phyloP scores from a whole-genome alignment of 257 asterid genomes.

The Sherardia arvensis region DNA sequence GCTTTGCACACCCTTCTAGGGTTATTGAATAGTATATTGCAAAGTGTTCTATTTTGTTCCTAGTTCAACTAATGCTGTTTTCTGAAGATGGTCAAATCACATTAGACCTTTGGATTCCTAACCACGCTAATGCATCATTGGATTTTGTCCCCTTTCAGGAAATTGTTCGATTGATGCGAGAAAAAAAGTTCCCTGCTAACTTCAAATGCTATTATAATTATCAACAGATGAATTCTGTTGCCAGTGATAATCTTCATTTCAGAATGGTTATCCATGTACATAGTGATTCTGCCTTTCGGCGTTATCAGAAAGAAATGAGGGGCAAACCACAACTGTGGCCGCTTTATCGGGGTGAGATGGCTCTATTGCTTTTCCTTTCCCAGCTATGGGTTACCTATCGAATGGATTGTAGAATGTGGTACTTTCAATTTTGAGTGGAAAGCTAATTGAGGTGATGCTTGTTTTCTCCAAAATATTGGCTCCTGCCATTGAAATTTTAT shows the following conservation, averaged over 20 bases:
- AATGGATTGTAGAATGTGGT: background rate
- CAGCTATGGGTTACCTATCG: background rate
- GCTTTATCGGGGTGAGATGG: conserved; percentile 76
- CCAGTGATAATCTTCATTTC: conserved; percentile 67
- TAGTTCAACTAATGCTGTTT: background rate
- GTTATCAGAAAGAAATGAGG: conserved; percentile 97
- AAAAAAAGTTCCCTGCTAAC: conserved; percentile 70
- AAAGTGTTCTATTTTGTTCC: background rate
- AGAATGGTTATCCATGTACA: conserved; percentile 95
- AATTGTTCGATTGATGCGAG: conserved; percentile 75
- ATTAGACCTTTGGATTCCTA: background rate
- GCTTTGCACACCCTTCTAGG: background rate
- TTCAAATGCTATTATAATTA: conserved; percentile 82
- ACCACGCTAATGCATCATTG: background rate
- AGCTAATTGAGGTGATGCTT: background rate
- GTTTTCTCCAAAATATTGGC: background rate
- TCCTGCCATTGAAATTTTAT: background rate
- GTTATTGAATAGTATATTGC: background rate
- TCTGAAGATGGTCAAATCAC: background rate
- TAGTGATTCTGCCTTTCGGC: conserved; percentile 82
- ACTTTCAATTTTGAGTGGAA: background rate
- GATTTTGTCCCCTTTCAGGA: conserved; percentile 43
- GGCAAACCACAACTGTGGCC: conserved; percentile 85
- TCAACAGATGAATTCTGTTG: conserved; percentile 43
- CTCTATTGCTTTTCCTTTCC: background rate